phyloP scores from a whole-genome alignment of 2,329 filamentous ascomycete species.

The Paecilomyces formosus region DNA sequence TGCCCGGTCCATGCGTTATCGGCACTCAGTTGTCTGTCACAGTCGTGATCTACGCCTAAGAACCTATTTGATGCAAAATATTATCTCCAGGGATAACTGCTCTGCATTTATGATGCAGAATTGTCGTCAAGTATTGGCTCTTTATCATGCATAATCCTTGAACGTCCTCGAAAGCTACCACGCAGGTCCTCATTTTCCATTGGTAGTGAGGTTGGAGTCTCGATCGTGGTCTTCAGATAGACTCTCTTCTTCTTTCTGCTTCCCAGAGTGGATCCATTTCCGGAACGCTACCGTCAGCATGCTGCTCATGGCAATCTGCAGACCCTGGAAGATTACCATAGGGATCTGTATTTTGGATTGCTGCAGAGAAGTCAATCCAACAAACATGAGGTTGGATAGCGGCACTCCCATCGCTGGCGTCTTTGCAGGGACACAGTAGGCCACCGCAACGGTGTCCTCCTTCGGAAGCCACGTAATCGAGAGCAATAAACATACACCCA shows the following conservation, averaged over 20 bases:
- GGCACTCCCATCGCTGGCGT: conserved; percentile 59
- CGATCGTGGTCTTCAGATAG: not conserved
- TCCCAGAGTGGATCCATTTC: conserved; percentile 21
- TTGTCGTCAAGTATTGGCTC: not conserved
- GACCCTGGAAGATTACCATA: conserved; percentile 49
- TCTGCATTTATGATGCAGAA: not conserved
- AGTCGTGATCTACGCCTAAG: not conserved
- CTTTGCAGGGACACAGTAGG: conserved; percentile 61
- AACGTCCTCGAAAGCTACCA: not conserved
- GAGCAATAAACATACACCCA: conserved; percentile 48
- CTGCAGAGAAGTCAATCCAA: conserved; percentile 45
- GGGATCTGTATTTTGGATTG: conserved; percentile 57
- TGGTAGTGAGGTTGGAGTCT: not conserved
- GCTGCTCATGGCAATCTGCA: conserved; percentile 37
- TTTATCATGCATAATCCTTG: not conserved
- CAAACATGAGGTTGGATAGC: conserved; percentile 56
- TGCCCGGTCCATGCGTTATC: not conserved
- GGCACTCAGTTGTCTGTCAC: not conserved
- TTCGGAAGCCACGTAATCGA: conserved; percentile 45
- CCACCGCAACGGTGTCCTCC: conserved; percentile 56
- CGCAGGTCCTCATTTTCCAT: not conserved
- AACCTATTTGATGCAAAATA: not conserved
- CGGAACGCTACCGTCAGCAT: conserved; percentile 36
- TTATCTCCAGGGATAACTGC: not conserved
- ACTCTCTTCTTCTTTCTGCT: not conserved